phyloP scores from a whole-genome alignment of 2,329 filamentous ascomycete species.

The Colletotrichum sp. region DNA sequence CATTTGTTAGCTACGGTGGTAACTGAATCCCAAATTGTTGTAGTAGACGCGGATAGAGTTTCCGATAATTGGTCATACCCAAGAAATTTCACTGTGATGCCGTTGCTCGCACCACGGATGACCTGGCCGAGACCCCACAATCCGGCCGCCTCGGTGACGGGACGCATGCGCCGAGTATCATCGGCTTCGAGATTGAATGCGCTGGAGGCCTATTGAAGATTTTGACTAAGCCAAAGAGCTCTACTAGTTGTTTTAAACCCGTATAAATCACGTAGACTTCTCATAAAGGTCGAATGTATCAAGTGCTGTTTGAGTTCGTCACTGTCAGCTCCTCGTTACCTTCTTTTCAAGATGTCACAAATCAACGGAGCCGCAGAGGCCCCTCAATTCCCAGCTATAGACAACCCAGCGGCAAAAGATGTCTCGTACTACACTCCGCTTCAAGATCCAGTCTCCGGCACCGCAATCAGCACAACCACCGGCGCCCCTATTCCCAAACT shows the following conservation, averaged over 20 bases:
- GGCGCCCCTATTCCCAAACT: conserved; percentile 56
- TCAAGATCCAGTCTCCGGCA: conserved; percentile 49
- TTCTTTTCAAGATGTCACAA: background rate
- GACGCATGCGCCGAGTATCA: background rate
- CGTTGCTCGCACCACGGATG: background rate
- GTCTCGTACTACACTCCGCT: conserved; percentile 54
- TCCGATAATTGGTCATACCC: background rate
- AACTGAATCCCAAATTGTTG: background rate
- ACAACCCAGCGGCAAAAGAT: conserved; percentile 30
- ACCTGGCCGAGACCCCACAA: background rate
- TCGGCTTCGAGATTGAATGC: background rate
- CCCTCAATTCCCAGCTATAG: background rate
- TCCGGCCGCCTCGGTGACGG: background rate
- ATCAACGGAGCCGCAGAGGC: background rate
- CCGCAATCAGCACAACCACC: conserved; percentile 45
- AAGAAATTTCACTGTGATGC: background rate
- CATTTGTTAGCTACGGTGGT: background rate
- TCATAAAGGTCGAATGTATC: background rate
- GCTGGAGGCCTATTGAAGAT: no score
- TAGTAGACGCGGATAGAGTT: background rate
- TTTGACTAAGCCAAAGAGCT: background rate
- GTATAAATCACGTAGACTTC: background rate
- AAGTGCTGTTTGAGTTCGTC: background rate
- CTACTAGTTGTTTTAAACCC: background rate
- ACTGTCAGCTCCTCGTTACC: background rate